These are phyloP conservation scores for Poronia punctata DNA, from an alignment of 495 filamentous ascomycete genomes.

Conservation along the genomic window DNA sequence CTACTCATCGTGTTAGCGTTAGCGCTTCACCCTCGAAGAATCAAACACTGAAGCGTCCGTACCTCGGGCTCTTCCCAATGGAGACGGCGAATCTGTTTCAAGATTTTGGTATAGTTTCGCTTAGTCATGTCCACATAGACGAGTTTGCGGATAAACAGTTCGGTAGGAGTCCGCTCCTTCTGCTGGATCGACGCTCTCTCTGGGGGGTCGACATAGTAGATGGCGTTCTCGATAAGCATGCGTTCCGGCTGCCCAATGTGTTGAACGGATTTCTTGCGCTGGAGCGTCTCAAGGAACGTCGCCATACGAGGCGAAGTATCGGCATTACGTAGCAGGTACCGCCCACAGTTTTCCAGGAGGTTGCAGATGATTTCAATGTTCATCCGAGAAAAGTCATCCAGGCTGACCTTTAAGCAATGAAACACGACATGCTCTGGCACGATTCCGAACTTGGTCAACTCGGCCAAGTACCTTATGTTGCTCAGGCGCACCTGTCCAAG, in stretches of 20 bases:
- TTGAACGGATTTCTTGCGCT: constrained; percentile 92
- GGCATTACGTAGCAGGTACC: constrained; percentile 87
- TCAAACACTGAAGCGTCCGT: constrained; percentile 4
- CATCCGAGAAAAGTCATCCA: constrained; percentile 96
- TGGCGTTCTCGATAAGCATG: constrained; percentile 97
- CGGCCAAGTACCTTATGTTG: constrained; percentile 94
- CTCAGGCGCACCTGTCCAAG: constrained; percentile 86
- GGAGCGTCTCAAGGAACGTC: constrained; percentile 88
- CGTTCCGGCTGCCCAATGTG: constrained; percentile 92
- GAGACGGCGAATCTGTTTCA: constrained; percentile 88
- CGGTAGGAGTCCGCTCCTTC: constrained; percentile 89
- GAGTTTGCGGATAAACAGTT: constrained; percentile 85
- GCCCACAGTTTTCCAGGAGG: constrained; percentile 93
- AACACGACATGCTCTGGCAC: constrained; percentile 99
- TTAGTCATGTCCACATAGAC: constrained; percentile 91
- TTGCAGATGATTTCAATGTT: constrained; percentile 98
- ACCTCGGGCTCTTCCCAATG: constrained; percentile 95
- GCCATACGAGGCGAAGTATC: constrained; percentile 90
- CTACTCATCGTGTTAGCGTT: constrained; percentile 25
- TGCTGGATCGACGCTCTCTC: constrained; percentile 90
- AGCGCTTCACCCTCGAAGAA: not conserved
- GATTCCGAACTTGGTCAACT: constrained; percentile 96
- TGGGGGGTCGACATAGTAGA: constrained; percentile 96
- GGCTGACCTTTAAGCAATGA: constrained; percentile 93
- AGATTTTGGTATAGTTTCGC: constrained; percentile 82